Evolutionary conservation across 2,329 filamentous ascomycete genomes (phyloP).

Genomic region (Ustilaginoidea virens): DNA sequence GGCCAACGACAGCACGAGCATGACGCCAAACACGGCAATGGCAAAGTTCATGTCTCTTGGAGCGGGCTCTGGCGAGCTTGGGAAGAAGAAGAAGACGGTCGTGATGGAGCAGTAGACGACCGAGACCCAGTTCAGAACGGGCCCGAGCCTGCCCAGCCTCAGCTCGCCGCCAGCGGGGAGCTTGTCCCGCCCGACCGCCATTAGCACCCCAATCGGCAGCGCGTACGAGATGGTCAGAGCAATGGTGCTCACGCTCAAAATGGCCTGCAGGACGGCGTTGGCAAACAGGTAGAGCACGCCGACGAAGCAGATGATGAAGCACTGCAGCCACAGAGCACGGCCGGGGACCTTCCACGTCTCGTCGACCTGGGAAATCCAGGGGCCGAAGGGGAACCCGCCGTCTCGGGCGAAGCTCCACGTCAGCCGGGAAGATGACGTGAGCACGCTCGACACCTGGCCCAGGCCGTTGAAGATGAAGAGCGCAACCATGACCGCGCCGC

Average conservation of each 20-base stretch:
- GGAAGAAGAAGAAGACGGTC: constrained; percentile 41
- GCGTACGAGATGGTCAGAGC: constrained; percentile 34
- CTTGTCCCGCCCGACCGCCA: constrained; percentile 34
- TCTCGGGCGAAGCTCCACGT: constrained; percentile 41
- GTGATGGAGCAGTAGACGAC: constrained; percentile 35
- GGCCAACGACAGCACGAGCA: constrained; percentile 31
- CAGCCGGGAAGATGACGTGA: constrained; percentile 35
- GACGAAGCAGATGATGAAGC: constrained; percentile 24
- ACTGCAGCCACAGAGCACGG: constrained; percentile 36
- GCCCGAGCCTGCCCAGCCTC: constrained; percentile 27
- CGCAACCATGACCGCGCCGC: constrained; percentile 28
- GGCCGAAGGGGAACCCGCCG: constrained; percentile 29
- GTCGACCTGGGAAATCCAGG: constrained; percentile 27
- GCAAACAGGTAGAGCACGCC: constrained; percentile 41
- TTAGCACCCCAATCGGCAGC: constrained; percentile 32
- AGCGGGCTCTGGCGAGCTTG: constrained; percentile 25
- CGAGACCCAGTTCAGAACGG: constrained; percentile 30
- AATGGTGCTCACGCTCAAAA: constrained; percentile 40
- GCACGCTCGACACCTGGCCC: constrained; percentile 33
- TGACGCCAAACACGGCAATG: constrained; percentile 39
- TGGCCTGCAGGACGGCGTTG: constrained; percentile 34
- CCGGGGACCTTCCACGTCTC: constrained; percentile 34
- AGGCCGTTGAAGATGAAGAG: constrained; percentile 41
- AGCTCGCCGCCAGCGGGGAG: constrained; percentile 29
- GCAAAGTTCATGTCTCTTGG: constrained; percentile 40